phyloP scores from a whole-genome alignment of 192 early-diverging fungal genomes.

The Dimargaris cristalligena region DNA sequence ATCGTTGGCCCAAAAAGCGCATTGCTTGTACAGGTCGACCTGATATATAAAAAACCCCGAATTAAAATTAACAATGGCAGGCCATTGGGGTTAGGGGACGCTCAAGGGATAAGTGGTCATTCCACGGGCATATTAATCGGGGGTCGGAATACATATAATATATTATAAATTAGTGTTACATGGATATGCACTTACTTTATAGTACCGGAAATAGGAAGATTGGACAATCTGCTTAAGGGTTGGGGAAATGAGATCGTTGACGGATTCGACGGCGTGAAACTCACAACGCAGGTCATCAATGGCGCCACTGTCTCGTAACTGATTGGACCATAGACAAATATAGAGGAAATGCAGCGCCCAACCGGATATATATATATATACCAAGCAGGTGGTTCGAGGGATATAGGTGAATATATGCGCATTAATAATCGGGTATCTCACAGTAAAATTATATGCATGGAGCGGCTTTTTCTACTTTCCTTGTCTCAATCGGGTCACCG shows the following conservation, averaged over 20 bases:
- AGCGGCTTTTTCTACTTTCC: conserved; percentile 9
- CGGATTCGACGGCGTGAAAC: conserved; percentile 51
- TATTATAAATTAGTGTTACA: too few relatives aligned
- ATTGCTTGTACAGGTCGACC: conserved; percentile 74
- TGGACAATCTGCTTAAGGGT: conserved; percentile 59
- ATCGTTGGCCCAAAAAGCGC: conserved; percentile 80
- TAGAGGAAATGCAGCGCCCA: background rate
- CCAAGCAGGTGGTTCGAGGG: background rate
- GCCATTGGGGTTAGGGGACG: too few relatives aligned
- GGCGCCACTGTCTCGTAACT: conserved; percentile 28
- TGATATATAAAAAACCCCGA: too few relatives aligned
- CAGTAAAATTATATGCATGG: background rate
- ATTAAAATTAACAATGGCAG: too few relatives aligned
- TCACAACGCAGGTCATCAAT: conserved; percentile 51
- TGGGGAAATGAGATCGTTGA: conserved; percentile 54
- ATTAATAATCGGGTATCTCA: background rate
- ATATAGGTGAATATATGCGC: background rate
- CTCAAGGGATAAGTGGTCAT: too few relatives aligned
- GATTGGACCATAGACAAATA: background rate
- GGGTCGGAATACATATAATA: too few relatives aligned
- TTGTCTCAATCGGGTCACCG: conserved; percentile 5
- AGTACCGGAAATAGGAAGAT: conserved; percentile 82
- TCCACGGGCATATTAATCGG: too few relatives aligned
- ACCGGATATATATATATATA: too few relatives aligned
- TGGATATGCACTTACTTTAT: conserved; percentile 37